Percentiles rank a stretch among this genome's conserved stretches.
Conservation (phyloP, 305 asterid species). For the Coffea humblotiana region DNA sequence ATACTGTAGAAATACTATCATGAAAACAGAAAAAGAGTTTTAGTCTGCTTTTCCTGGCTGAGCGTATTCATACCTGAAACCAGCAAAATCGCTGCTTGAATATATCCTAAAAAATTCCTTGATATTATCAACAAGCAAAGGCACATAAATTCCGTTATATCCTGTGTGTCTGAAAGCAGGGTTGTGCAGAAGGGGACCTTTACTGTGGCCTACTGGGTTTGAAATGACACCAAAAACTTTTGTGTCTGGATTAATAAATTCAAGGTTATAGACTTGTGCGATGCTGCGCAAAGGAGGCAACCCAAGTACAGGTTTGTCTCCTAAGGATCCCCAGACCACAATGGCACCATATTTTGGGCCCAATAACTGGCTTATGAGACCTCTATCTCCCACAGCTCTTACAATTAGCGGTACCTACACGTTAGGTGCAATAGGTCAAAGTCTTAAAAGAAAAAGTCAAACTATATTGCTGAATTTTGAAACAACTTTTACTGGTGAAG, state of each 20-base stretch:
- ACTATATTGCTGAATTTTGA: neutral
- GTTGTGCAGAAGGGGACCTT: slow-evolving; percentile 68
- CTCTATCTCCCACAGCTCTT: slow-evolving; percentile 62
- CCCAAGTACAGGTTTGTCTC: slow-evolving; percentile 44
- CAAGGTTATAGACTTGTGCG: slow-evolving; percentile 50
- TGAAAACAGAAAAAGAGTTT: neutral
- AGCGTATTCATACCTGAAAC: slow-evolving; percentile 52
- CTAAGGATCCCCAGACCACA: slow-evolving; percentile 45
- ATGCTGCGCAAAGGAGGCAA: slow-evolving; percentile 57
- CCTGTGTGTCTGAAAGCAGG: slow-evolving; percentile 57
- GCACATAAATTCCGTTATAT: slow-evolving; percentile 65
- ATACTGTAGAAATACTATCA: neutral
- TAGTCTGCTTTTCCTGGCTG: neutral
- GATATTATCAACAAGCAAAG: slow-evolving; percentile 59
- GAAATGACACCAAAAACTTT: slow-evolving; percentile 59
- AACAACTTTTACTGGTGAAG: neutral
- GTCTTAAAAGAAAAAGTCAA: neutral
- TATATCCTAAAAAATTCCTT: slow-evolving; percentile 56
- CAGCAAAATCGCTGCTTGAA: slow-evolving; percentile 57
- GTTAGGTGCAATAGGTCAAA: neutral
- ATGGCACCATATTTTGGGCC: slow-evolving; percentile 68
- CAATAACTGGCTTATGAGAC: slow-evolving; percentile 60
- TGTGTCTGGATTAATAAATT: slow-evolving; percentile 48
- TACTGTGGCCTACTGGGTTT: slow-evolving; percentile 68
- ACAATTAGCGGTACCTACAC: slow-evolving; percentile 53